phyloP scores from a whole-genome alignment of 495 filamentous ascomycete genomes.

The Podospora pseudoanserina region DNA sequence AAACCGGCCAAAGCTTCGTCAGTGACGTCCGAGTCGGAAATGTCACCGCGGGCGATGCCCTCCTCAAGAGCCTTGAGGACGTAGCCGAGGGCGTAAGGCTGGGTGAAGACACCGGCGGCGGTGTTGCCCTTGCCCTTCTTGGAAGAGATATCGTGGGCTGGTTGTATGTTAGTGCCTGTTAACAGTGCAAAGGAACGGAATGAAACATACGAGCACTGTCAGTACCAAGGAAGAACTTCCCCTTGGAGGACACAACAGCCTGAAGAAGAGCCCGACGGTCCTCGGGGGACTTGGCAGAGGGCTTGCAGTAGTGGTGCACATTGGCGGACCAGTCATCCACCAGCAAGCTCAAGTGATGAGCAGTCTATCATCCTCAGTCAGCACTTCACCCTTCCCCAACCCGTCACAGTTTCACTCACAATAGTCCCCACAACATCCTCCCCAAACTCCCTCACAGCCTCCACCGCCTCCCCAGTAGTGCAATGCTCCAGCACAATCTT shows the following conservation, averaged over 20 bases:
- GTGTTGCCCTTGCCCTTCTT: slow-evolving; percentile 65
- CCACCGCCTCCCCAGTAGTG: slow-evolving; percentile 76
- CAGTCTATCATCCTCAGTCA: slow-evolving; percentile 34
- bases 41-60: slow-evolving; percentile 60
- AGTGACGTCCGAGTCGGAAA: slow-evolving; percentile 62
- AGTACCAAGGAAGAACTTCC: slow-evolving; percentile 73
- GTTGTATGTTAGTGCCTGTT: background rate
- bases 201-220: slow-evolving; percentile 25
- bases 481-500: slow-evolving; percentile 80
- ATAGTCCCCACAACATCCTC: slow-evolving; percentile 71
- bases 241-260: slow-evolving; percentile 61
- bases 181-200: slow-evolving; percentile 47
- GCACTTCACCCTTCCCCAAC: background rate
- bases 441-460: slow-evolving; percentile 70
- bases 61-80: slow-evolving; percentile 72
- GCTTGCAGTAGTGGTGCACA: slow-evolving; percentile 81
- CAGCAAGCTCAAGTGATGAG: slow-evolving; percentile 77
- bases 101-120: slow-evolving; percentile 88
- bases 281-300: slow-evolving; percentile 66
- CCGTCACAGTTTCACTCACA: slow-evolving; percentile 31
- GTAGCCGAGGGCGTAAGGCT: slow-evolving; percentile 75
- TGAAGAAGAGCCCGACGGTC: slow-evolving; percentile 74
- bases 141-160: slow-evolving; percentile 70
- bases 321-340: slow-evolving; percentile 73
- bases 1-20: slow-evolving; percentile 69